Evolutionary conservation across 768 basidiomycete genomes (phyloP), one percentile per base, ranked within the genome.

Genomic region (Goffeauzyma gilvescens): DNA sequence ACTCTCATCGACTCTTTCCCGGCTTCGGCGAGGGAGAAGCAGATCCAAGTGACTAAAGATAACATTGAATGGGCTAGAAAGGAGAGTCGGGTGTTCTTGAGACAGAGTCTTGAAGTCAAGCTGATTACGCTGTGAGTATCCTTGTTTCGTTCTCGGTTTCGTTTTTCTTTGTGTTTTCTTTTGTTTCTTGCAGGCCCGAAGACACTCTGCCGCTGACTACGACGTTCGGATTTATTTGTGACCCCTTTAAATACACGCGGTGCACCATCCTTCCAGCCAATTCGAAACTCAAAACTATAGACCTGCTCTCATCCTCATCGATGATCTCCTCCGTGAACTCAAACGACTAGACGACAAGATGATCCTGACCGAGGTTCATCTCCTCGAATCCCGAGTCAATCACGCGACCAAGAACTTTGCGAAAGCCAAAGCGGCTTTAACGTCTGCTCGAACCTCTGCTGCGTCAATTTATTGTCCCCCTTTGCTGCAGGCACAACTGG

Each of bases 271-370:
- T n/a, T n/a, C n/a, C 45, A 65, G 62, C 24, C 62, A 53, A 49
- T 71, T 93, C 20, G 83, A 86, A 46, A 69, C 75, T 0, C 68
- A 72, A 20, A 75, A 81, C 53, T 82, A 75, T 69, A 77, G 80
- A 53, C 71, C 75, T 0, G 86, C 90, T 0, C 70, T 95, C 12
- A 55, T 72, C 0, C 72, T 85, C 38, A 87, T 95, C 49, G 86
- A 89, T 47, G 69, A 71, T 0, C 73, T 98, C n/a, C 71, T 96
- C 25, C 78, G 78, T 1, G 93, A 96, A 63, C 73, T 98, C 15
- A 86, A 82, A 65, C 74, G 78, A 20, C 68, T 98, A 21, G 90
- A 98, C 62, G 93, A 96, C 67, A 96, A 96, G 70, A 80, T 90
- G 74, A 82, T 96, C 48, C 71, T 98, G 23, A 95, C 89, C 3